These are phyloP conservation scores for Heliocybe sulcata DNA, from an alignment of 1,284 basidiomycete genomes.

Conservation along the genomic window DNA sequence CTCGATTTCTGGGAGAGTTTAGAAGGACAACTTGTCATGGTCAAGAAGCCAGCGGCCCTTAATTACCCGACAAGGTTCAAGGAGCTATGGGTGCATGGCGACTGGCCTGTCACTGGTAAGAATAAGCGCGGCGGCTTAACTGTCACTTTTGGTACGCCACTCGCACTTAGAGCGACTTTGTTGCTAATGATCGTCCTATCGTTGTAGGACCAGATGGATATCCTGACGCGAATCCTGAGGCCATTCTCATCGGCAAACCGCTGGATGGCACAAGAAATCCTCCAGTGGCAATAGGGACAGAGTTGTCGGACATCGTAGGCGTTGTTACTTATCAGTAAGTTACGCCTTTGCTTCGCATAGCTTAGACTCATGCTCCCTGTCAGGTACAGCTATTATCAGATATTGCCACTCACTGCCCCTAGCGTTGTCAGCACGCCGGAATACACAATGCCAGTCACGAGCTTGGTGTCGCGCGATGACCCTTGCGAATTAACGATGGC, in stretches of 20 bases:
- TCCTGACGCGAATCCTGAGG: slow-evolving; percentile 52
- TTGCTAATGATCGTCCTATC: not conserved
- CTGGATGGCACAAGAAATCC: slow-evolving; percentile 53
- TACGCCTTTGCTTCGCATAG: not conserved
- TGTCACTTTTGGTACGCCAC: slow-evolving; percentile 36
- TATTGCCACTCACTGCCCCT: slow-evolving; percentile 50
- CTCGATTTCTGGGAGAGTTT: slow-evolving; percentile 63
- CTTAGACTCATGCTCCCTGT: too few species aligned
- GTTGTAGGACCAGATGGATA: slow-evolving; percentile 34
- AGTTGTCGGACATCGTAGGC: slow-evolving; percentile 46
- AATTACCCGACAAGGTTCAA: slow-evolving; percentile 47
- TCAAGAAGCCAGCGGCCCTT: slow-evolving; percentile 40
- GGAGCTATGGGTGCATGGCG: slow-evolving; percentile 54
- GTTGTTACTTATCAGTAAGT: slow-evolving; percentile 47
- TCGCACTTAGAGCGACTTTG: not conserved
- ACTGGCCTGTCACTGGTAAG: slow-evolving; percentile 49
- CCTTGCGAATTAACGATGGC: slow-evolving; percentile 47
- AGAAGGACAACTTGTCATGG: slow-evolving; percentile 51
- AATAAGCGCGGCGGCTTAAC: slow-evolving; percentile 54
- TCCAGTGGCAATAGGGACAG: slow-evolving; percentile 36
- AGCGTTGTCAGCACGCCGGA: slow-evolving; percentile 32
- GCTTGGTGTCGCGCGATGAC: slow-evolving; percentile 26
- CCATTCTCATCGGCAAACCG: slow-evolving; percentile 45
- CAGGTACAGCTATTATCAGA: slow-evolving; percentile 47
- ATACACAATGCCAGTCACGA: slow-evolving; percentile 28